These are phyloP conservation scores for Yarrowia hollandica DNA, from an alignment of 805 yeast genomes.

Conservation along the genomic window DNA sequence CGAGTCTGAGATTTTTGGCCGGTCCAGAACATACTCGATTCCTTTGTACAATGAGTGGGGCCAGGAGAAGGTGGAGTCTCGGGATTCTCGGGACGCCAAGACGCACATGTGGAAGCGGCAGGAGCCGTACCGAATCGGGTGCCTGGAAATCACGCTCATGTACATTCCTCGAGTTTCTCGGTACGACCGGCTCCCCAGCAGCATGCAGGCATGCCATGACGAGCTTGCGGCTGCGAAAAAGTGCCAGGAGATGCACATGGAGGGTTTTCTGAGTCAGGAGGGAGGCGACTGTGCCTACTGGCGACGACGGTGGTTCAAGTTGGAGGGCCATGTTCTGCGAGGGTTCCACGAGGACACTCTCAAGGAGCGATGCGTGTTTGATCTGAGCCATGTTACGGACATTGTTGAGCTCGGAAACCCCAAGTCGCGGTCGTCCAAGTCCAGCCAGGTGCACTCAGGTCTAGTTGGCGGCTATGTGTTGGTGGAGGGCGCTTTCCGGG, in stretches of 20 bases:
- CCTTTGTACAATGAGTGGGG: conserved; percentile 49
- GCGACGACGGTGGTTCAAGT: conserved; percentile 71
- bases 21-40: conserved; percentile 53
- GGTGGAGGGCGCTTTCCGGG: conserved; percentile 67
- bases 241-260: conserved; percentile 39
- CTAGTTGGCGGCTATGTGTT: conserved; percentile 34
- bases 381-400: conserved; percentile 64
- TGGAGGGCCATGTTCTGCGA: conserved; percentile 67
- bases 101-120: conserved; percentile 15
- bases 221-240: conserved; percentile 38
- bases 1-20: conserved; percentile 57
- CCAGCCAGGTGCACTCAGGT: conserved; percentile 52
- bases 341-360: conserved; percentile 70
- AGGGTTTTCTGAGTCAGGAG: conserved; percentile 80
- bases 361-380: conserved; percentile 64
- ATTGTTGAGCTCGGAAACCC: conserved; percentile 41
- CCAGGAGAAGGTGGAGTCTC: conserved; percentile 1
- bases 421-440: conserved; percentile 36
- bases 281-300: conserved; percentile 88
- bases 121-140: conserved; percentile 49
- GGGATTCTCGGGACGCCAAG: neutral
- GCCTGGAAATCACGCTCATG: conserved; percentile 55
- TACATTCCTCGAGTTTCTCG: conserved; percentile 57
- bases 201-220: conserved; percentile 47
- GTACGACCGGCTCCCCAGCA: conserved; percentile 47